These are phyloP conservation scores for Naganishia liquefaciens DNA, from an alignment of 1,284 basidiomycete genomes.

Conservation along the genomic window DNA sequence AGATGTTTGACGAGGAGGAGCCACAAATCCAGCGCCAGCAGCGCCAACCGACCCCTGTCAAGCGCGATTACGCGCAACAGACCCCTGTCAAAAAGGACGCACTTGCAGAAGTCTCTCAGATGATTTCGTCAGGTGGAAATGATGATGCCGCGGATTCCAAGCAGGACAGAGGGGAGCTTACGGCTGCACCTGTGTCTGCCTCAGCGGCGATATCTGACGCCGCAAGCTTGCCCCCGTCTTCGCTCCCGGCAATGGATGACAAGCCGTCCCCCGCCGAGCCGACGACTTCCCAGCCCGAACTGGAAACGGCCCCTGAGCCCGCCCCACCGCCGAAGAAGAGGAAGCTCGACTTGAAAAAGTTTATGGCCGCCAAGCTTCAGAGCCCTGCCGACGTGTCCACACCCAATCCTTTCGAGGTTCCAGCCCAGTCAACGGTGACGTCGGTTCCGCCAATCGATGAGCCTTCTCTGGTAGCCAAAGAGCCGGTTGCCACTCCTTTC, in stretches of 20 bases:
- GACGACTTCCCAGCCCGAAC: background rate
- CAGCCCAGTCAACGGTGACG: background rate
- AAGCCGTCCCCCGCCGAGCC: background rate
- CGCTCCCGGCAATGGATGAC: background rate
- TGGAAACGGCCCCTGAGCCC: conserved; percentile 2
- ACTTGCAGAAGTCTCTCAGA: background rate
- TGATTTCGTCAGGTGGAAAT: too few species aligned
- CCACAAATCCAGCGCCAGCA: background rate
- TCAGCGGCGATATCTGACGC: background rate
- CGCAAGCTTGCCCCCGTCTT: background rate
- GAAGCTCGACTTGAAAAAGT: conserved; percentile 30
- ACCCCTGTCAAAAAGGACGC: background rate
- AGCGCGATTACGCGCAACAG: background rate
- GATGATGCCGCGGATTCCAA: too few species aligned
- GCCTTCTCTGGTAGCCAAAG: background rate
- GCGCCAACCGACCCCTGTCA: background rate
- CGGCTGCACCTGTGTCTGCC: background rate
- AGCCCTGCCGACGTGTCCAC: background rate
- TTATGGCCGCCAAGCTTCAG: conserved; percentile 20
- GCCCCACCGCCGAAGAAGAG: conserved; percentile 29
- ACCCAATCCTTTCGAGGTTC: background rate
- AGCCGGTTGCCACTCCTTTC: conserved; percentile 1
- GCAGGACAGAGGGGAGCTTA: background rate
- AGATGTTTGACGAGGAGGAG: conserved; percentile 24
- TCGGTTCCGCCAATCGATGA: background rate